A percentile compares a stretch with the other conserved stretches of the same genome.
These are phyloP conservation scores for Fusarium sp. DNA, from an alignment of 2,329 filamentous ascomycete species.

Conservation along the genomic window DNA sequence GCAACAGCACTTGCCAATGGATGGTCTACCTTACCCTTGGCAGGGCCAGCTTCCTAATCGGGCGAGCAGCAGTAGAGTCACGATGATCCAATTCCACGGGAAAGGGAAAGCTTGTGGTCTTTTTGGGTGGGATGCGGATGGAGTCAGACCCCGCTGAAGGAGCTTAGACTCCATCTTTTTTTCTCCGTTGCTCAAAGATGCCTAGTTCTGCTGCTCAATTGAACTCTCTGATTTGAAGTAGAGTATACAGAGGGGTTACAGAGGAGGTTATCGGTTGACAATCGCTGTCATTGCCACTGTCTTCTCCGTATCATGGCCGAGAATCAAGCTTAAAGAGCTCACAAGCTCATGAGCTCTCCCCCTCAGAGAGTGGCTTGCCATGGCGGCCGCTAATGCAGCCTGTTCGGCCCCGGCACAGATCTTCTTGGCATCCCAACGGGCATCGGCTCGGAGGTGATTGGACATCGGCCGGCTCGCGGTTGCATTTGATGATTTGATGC, in stretches of 20 bases:
- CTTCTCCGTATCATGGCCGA: neutral
- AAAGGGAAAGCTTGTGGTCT: neutral
- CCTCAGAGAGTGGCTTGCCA: slow-evolving; percentile 3
- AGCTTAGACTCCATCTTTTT: neutral
- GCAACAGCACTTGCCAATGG: neutral
- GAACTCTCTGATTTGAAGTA: neutral
- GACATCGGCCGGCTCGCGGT: slow-evolving; percentile 37
- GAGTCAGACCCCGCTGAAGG: neutral
- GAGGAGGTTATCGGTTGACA: neutral
- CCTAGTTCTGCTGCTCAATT: neutral
- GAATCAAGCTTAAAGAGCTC: neutral
- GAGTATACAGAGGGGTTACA: neutral
- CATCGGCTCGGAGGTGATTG: slow-evolving; percentile 20
- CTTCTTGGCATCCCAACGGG: slow-evolving; percentile 14
- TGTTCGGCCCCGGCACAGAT: neutral
- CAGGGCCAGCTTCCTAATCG: neutral
- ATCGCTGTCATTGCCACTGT: neutral
- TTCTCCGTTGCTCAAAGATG: neutral
- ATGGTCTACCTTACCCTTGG: neutral
- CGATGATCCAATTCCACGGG: neutral
- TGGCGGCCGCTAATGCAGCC: slow-evolving; percentile 29
- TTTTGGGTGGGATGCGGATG: neutral
- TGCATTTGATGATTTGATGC: neutral
- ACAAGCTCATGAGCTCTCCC: neutral
- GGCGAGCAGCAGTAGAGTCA: slow-evolving; percentile 4